phyloP scores from a whole-genome alignment of 140 eudicot species.

The Artemisia princeps region DNA sequence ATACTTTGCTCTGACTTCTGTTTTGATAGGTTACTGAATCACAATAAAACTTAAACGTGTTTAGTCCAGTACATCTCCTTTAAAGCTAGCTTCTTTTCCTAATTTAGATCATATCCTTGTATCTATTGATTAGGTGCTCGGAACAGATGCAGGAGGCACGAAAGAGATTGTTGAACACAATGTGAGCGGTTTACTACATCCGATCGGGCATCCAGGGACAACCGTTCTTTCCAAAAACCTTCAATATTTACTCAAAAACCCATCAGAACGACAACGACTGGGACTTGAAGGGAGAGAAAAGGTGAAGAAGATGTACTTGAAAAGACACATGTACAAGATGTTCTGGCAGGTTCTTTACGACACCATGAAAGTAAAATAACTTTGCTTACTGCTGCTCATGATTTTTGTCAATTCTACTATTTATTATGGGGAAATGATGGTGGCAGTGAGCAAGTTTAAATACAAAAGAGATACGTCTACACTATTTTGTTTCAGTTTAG shows the following conservation, averaged over 20 bases:
- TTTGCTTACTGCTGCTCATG: slow-evolving; percentile 8
- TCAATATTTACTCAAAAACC: slow-evolving; percentile 57
- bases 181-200: slow-evolving; percentile 74
- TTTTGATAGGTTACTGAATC: no score
- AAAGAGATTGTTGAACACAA: slow-evolving; percentile 85
- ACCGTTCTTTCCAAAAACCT: slow-evolving; percentile 59
- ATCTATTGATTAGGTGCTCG: slow-evolving; percentile 53
- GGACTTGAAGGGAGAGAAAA: slow-evolving; percentile 67
- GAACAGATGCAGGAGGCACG: slow-evolving; percentile 96
- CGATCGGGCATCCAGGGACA: slow-evolving; percentile 68
- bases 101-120: no score
- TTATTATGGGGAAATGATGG: slow-evolving; percentile 17
- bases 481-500: background rate
- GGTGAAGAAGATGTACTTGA: slow-evolving; percentile 75
- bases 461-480: background rate
- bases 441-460: background rate
- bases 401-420: slow-evolving; percentile 28
- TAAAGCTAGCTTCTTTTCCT: no score
- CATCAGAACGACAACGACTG: slow-evolving; percentile 58
- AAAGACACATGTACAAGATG: slow-evolving; percentile 85
- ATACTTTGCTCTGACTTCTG: no score
- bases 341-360: slow-evolving; percentile 64
- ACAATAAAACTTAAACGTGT: no score
- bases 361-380: slow-evolving; percentile 69
- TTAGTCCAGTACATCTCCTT: no score